Percentiles rank a stretch among this genome's conserved stretches.
phyloP scores from a whole-genome alignment of 1,284 basidiomycete genomes.

The Trichosporon coremiiforme region DNA sequence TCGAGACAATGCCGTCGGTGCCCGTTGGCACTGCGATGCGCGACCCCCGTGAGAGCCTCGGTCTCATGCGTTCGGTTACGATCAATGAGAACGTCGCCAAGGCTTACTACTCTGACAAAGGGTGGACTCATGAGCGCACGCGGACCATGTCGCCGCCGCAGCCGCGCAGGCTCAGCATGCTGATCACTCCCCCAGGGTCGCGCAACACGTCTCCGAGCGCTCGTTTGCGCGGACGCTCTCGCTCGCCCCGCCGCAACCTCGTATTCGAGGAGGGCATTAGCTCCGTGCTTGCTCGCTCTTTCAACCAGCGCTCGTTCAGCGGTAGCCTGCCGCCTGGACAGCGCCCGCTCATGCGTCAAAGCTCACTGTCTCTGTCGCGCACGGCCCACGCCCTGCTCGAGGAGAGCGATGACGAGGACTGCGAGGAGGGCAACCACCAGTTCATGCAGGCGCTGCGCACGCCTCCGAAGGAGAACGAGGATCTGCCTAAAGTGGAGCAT shows the following conservation, averaged over 20 bases:
- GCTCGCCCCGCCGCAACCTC: slow-evolving; percentile 32
- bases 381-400: slow-evolving; percentile 34
- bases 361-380: slow-evolving; percentile 29
- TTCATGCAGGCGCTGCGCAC: slow-evolving; percentile 30
- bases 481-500: slow-evolving; percentile 15
- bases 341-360: slow-evolving; percentile 28
- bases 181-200: slow-evolving; percentile 49
- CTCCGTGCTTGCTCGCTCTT: slow-evolving; percentile 42
- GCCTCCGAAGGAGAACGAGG: slow-evolving; percentile 24
- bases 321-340: slow-evolving; percentile 23
- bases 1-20: background rate
- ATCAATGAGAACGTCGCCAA: slow-evolving; percentile 26
- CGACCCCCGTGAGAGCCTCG: slow-evolving; percentile 11
- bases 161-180: slow-evolving; percentile 37
- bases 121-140: slow-evolving; percentile 14
- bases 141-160: slow-evolving; percentile 35
- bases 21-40: slow-evolving; percentile 16
- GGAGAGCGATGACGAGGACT: slow-evolving; percentile 31
- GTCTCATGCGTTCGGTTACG: slow-evolving; percentile 22
- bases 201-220: slow-evolving; percentile 41
- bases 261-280: slow-evolving; percentile 45
- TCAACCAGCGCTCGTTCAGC: slow-evolving; percentile 24
- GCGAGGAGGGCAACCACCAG: slow-evolving; percentile 28
- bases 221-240: slow-evolving; percentile 32
- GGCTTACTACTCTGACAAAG: slow-evolving; percentile 20